Evolutionary conservation across 352 stramenopile genomes (phyloP).

Genomic region (Globisporangium acanthophoron): DNA sequence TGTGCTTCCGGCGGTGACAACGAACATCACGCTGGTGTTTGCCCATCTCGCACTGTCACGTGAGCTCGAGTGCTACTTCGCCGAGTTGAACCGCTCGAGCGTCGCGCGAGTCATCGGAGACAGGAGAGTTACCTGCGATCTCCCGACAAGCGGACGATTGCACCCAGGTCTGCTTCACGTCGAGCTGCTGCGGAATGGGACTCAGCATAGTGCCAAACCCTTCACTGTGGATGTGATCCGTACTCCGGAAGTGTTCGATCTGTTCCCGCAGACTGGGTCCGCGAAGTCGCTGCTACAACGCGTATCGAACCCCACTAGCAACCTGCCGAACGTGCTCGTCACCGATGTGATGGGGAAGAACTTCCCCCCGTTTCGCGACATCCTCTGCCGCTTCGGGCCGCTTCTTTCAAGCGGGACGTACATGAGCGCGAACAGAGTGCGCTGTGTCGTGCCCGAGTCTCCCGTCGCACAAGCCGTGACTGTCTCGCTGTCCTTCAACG

Average conservation of each 20-base stretch:
- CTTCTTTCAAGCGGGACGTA: slow-evolving; percentile 26
- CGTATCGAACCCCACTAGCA: neutral
- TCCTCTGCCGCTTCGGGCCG: slow-evolving; percentile 30
- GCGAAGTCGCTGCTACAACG: neutral
- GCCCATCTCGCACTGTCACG: slow-evolving; percentile 14
- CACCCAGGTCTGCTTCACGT: slow-evolving; percentile 14
- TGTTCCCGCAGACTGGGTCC: slow-evolving; percentile 18
- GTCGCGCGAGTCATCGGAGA: slow-evolving; percentile 18
- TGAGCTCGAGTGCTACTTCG: slow-evolving; percentile 26
- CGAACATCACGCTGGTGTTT: slow-evolving; percentile 18
- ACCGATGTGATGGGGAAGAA: slow-evolving; percentile 32
- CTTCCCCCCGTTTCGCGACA: slow-evolving; percentile 32
- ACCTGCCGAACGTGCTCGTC: neutral
- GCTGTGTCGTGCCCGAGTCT: slow-evolving; percentile 35
- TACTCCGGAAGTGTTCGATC: slow-evolving; percentile 28
- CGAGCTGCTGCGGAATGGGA: slow-evolving; percentile 11
- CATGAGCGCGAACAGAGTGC: slow-evolving; percentile 24
- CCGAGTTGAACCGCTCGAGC: slow-evolving; percentile 20
- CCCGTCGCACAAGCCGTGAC: slow-evolving; percentile 14
- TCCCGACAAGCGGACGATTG: slow-evolving; percentile 9
- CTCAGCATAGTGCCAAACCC: slow-evolving; percentile 21
- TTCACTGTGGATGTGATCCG: slow-evolving; percentile 21
- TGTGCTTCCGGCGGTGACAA: slow-evolving; percentile 21
- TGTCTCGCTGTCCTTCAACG: slow-evolving; percentile 63
- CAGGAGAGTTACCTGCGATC: slow-evolving; percentile 16